phyloP scores from a whole-genome alignment of 176 grass and related monocot species.

The Oryza australiensis region DNA sequence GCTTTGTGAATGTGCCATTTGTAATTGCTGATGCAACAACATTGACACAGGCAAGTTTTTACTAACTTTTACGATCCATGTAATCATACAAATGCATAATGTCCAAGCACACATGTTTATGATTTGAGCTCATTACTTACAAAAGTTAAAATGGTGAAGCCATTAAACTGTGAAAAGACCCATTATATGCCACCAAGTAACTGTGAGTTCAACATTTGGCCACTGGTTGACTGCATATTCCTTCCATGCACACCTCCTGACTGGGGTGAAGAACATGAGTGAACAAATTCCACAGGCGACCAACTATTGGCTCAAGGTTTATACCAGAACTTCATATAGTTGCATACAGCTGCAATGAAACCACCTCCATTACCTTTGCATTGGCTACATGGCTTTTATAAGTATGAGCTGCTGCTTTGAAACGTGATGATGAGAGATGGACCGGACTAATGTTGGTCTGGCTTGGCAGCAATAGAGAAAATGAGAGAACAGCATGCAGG shows the following conservation, averaged over 20 bases:
- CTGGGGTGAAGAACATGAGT: not conserved
- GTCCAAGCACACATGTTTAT: not conserved
- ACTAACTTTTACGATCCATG: constrained; percentile 14
- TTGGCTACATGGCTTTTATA: not conserved
- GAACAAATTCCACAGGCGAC: not conserved
- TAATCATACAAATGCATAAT: constrained; percentile 14
- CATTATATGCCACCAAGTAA: not conserved
- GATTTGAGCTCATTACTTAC: constrained; percentile 16
- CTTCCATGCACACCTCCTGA: not conserved
- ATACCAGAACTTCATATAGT: not conserved
- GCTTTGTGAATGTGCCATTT: constrained; percentile 99
- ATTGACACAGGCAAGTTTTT: constrained; percentile 87
- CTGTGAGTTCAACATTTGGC: not conserved
- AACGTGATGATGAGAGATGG: not conserved
- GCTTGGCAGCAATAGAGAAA: not conserved
- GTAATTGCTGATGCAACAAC: constrained; percentile 99
- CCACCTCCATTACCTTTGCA: not conserved
- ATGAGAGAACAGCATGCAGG: not conserved
- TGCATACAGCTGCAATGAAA: not conserved
- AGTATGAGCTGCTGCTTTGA: not conserved
- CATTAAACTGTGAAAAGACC: not conserved
- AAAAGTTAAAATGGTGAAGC: constrained; percentile 6
- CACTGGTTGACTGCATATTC: not conserved
- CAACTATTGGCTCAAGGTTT: not conserved
- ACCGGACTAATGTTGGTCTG: not conserved